Percentiles rank a stretch among this genome's conserved stretches.
phyloP scores from a whole-genome alignment of 306 rosid genomes.

The Lathyrus tuberosus region DNA sequence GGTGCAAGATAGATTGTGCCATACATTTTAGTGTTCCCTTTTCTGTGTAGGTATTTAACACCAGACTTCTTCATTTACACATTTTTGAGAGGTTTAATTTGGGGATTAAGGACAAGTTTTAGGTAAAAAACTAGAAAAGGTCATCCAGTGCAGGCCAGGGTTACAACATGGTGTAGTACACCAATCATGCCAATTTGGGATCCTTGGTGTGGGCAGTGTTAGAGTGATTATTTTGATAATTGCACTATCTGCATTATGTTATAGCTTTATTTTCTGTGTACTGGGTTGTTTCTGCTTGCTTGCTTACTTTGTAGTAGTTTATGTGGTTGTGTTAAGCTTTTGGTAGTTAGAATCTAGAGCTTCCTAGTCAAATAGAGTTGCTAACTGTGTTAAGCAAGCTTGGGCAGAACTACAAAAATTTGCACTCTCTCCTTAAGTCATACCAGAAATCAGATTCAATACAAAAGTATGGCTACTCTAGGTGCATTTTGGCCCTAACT shows the following conservation, averaged over 20 bases:
- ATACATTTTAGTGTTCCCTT: no score
- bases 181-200: neutral
- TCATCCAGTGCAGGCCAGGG: neutral
- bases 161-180: neutral
- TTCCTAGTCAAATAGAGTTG: neutral
- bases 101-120: neutral
- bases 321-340: neutral
- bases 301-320: neutral
- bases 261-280: neutral
- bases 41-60: constrained; percentile 7
- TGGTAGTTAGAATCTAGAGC: neutral
- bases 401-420: neutral
- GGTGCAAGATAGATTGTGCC: constrained; percentile 75
- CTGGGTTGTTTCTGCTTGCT: neutral
- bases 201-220: neutral
- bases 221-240: neutral
- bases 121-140: neutral
- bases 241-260: neutral
- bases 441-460: neutral
- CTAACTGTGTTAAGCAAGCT: neutral
- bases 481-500: neutral
- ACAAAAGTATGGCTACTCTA: neutral
- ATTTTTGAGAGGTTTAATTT: neutral
- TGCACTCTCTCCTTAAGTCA: neutral
- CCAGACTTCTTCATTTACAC: constrained; percentile 19